Percentiles rank a stretch among this genome's conserved stretches.
These are phyloP conservation scores for Pythium biforme DNA, from an alignment of 352 stramenopile species.

Conservation along the genomic window DNA sequence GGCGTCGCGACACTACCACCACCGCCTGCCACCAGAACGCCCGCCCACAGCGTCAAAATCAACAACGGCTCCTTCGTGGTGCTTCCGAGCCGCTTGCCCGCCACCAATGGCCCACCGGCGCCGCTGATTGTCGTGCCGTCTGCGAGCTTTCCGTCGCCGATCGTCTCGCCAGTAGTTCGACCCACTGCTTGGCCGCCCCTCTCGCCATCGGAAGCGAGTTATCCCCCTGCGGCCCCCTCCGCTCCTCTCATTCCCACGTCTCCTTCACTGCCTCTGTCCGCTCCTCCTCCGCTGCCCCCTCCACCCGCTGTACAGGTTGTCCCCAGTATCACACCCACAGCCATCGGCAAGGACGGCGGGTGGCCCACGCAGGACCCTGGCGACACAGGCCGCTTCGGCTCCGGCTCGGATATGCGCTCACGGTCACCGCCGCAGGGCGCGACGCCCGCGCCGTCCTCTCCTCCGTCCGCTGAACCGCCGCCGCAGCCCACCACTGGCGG, in stretches of 20 bases:
- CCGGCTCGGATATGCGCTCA: neutral
- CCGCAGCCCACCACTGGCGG: neutral
- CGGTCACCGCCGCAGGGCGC: neutral
- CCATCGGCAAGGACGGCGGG: slow-evolving; percentile 2
- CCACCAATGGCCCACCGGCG: neutral
- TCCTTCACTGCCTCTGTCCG: neutral
- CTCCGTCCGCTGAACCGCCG: neutral
- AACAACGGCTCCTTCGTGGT: neutral
- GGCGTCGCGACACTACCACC: neutral
- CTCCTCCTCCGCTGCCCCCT: neutral
- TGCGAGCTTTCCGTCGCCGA: neutral
- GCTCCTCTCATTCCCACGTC: neutral
- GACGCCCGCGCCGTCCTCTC: neutral
- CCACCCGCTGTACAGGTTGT: neutral
- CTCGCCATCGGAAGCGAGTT: neutral
- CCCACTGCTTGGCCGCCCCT: neutral
- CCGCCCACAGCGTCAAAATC: too few relatives aligned
- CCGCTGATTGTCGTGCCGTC: neutral
- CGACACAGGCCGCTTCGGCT: slow-evolving; percentile 12
- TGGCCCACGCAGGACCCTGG: neutral
- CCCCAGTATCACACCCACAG: neutral
- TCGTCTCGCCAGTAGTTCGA: neutral
- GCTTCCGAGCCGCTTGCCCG: neutral
- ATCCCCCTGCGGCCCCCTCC: neutral
- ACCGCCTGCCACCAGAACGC: too few relatives aligned